Evolutionary conservation across 306 rosid genomes (phyloP).

Genomic region (Canavalia gladiata): DNA sequence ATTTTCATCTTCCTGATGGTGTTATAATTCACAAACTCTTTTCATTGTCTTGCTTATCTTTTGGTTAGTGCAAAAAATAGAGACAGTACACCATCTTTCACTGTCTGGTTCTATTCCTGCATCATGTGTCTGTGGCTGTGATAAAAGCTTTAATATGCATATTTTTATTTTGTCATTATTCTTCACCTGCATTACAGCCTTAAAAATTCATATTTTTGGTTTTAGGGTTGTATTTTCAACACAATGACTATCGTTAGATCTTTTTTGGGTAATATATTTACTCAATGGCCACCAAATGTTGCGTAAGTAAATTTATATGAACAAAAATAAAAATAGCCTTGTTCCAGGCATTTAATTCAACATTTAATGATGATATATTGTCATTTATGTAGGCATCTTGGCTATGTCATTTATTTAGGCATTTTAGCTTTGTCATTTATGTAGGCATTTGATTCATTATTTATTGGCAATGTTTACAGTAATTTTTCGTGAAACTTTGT

Average conservation of each 20-base stretch:
- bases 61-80: slow-evolving; percentile 14
- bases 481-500: background rate
- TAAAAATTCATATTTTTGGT: background rate
- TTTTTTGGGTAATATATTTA: slow-evolving; percentile 27
- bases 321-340: slow-evolving; percentile 4
- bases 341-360: slow-evolving; percentile 1
- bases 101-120: background rate
- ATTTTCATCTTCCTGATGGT: slow-evolving; percentile 27
- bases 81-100: background rate
- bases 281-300: background rate
- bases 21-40: slow-evolving; percentile 25
- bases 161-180: slow-evolving; percentile 11
- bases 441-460: too few relatives aligned
- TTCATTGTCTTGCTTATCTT: slow-evolving; percentile 31
- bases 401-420: background rate
- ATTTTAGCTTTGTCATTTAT: too few relatives aligned
- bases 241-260: slow-evolving; percentile 6
- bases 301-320: background rate
- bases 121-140: background rate
- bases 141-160: slow-evolving; percentile 21
- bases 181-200: slow-evolving; percentile 26
- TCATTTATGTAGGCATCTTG: slow-evolving; percentile 30
- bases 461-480: too few relatives aligned
- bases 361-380: slow-evolving; percentile 18
- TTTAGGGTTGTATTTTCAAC: background rate